These are phyloP conservation scores for Dryas drummondii DNA, from an alignment of 306 rosid genomes.

Conservation along the genomic window DNA sequence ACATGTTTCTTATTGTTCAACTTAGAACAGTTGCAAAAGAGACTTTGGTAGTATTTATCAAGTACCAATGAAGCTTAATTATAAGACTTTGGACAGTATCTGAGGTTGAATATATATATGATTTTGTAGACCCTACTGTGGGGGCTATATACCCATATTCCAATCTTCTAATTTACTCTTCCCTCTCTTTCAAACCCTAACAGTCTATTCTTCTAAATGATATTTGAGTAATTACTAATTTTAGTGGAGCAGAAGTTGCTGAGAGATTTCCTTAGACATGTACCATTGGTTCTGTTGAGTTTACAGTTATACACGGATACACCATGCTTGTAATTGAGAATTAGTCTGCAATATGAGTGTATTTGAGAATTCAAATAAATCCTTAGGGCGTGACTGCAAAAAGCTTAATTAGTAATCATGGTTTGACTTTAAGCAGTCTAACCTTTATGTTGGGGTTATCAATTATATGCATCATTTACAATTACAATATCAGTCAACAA, in stretches of 20 bases:
- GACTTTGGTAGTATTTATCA: background rate
- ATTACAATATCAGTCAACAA: background rate
- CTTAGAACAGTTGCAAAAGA: slow-evolving; percentile 1
- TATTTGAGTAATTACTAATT: background rate
- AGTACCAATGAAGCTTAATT: background rate
- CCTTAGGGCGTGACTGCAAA: background rate
- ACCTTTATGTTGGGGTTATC: background rate
- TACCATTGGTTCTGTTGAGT: background rate
- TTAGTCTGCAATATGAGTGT: background rate
- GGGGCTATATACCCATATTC: slow-evolving; percentile 1
- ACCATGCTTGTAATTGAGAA: background rate
- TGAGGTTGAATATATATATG: background rate
- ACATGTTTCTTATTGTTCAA: background rate
- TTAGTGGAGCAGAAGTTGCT: slow-evolving; percentile 2
- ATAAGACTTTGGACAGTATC: slow-evolving; percentile 3
- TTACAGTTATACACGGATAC: background rate
- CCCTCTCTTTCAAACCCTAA: background rate
- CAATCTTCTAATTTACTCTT: background rate
- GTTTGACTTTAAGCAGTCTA: background rate
- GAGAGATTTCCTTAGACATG: background rate
- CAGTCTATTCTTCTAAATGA: background rate
- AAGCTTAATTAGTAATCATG: background rate
- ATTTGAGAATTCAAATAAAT: background rate
- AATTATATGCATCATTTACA: background rate
- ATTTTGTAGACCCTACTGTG: slow-evolving; percentile 6